Conservation (phyloP, 1,284 basidiomycete genomes). For the Trametes polyzona region DNA sequence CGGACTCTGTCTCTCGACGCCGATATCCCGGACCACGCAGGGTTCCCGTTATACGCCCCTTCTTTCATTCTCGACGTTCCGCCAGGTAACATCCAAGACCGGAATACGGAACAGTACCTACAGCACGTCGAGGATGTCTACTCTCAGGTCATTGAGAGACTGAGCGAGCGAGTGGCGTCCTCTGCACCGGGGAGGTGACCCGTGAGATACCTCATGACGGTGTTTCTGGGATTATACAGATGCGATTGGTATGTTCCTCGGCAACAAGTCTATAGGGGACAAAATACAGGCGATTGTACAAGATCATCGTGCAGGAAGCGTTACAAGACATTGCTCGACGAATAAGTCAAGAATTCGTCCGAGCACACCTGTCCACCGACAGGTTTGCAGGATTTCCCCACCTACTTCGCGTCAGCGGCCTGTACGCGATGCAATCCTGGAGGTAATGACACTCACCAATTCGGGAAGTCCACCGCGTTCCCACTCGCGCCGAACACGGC, state of each 20-base stretch:
- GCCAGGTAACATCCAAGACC: constrained; percentile 70
- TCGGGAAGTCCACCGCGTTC: constrained; percentile 56
- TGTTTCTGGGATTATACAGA: neutral
- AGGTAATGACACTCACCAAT: constrained; percentile 28
- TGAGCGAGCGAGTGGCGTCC: neutral
- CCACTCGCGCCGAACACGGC: constrained; percentile 71
- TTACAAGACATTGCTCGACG: neutral
- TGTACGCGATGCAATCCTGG: neutral
- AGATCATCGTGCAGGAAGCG: neutral
- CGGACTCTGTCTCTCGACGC: constrained; percentile 58
- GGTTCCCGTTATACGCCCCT: constrained; percentile 74
- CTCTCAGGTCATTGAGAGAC: neutral
- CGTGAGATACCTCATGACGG: neutral
- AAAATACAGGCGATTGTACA: neutral
- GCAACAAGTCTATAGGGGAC: neutral
- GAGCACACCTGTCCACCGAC: constrained; percentile 34
- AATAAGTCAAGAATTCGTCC: constrained; percentile 13
- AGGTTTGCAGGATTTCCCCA: constrained; percentile 37
- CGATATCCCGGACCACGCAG: constrained; percentile 72
- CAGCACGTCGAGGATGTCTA: constrained; percentile 13
- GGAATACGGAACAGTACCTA: constrained; percentile 62
- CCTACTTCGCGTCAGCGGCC: constrained; percentile 14
- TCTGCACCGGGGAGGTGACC: neutral
- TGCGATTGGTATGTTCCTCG: neutral
- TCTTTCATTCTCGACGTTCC: constrained; percentile 82